Evolutionary conservation across 2,329 filamentous ascomycete genomes (phyloP).

Genomic region (Clonostachys byssicola): DNA sequence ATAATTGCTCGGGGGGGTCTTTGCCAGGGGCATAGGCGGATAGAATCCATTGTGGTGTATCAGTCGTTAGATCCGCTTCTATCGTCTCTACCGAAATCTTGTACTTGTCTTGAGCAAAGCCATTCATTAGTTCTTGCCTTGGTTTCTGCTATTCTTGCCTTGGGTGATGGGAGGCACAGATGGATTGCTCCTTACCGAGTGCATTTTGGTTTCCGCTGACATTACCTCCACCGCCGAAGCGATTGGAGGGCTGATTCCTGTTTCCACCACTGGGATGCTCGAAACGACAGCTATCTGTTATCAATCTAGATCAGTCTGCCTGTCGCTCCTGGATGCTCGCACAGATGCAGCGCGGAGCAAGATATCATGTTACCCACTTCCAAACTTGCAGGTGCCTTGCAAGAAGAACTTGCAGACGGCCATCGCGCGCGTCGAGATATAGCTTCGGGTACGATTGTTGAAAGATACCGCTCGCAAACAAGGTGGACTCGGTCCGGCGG

Average conservation of each 20-base stretch:
- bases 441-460: too few relatives aligned
- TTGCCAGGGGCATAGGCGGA: constrained; percentile 79
- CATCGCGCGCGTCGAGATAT: constrained; percentile 15
- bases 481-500: too few relatives aligned
- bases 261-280: constrained; percentile 42
- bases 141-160: neutral
- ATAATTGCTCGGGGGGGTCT: constrained; percentile 76
- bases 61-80: constrained; percentile 61
- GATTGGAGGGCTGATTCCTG: constrained; percentile 38
- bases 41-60: constrained; percentile 79
- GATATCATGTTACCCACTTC: constrained; percentile 31
- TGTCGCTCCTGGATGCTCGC: neutral
- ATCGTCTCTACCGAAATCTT: constrained; percentile 56
- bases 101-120: constrained; percentile 28
- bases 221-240: constrained; percentile 41
- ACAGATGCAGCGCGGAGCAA: neutral
- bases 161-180: neutral
- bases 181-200: constrained; percentile 10
- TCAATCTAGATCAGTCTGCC: neutral
- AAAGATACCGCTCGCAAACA: too few relatives aligned
- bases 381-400: constrained; percentile 47
- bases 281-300: constrained; percentile 45
- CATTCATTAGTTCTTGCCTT: too few relatives aligned
- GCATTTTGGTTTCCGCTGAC: constrained; percentile 13
- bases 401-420: constrained; percentile 42